phyloP scores from a whole-genome alignment of 1,284 basidiomycete species.

The Naganishia sp. region DNA sequence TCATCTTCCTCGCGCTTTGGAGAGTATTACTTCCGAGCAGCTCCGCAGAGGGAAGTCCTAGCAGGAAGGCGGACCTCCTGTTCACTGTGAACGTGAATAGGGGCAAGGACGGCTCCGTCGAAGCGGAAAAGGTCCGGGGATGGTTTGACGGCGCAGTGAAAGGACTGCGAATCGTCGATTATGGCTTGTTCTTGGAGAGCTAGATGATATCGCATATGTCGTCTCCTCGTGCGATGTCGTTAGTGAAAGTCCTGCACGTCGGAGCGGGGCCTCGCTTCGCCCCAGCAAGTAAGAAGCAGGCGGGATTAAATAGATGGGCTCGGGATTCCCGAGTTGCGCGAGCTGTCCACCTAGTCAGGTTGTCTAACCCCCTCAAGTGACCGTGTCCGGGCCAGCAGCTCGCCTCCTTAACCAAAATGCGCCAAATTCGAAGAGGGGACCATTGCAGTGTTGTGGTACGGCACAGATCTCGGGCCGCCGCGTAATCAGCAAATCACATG shows the following conservation, averaged over 20 bases:
- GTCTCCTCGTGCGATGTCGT: too few relatives aligned
- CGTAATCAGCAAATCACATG: conserved; percentile 2
- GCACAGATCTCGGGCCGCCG: neutral
- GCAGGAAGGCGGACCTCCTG: conserved; percentile 73
- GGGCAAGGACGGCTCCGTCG: conserved; percentile 41
- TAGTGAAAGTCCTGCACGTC: neutral
- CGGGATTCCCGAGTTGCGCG: too few relatives aligned
- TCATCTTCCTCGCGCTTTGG: conserved; percentile 75
- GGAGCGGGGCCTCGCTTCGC: neutral
- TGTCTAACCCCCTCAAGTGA: too few relatives aligned
- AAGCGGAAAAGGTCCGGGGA: conserved; percentile 51
- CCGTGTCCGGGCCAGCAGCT: too few relatives aligned
- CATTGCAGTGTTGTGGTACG: neutral
- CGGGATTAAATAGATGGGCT: too few relatives aligned
- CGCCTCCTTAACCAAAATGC: too few relatives aligned
- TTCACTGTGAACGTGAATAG: conserved; percentile 71
- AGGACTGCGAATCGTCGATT: conserved; percentile 71
- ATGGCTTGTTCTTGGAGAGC: conserved; percentile 64
- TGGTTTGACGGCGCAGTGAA: conserved; percentile 64
- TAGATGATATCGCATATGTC: neutral
- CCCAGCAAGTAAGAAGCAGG: too few relatives aligned
- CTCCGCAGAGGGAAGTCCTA: conserved; percentile 3
- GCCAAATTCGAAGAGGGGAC: too few relatives aligned
- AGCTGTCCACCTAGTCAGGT: too few relatives aligned
- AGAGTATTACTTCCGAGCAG: conserved; percentile 57